Percentiles rank a stretch among this genome's conserved stretches.
phyloP scores from a whole-genome alignment of 2,329 filamentous ascomycete genomes.

The Coniosporium tulheliwenetii region DNA sequence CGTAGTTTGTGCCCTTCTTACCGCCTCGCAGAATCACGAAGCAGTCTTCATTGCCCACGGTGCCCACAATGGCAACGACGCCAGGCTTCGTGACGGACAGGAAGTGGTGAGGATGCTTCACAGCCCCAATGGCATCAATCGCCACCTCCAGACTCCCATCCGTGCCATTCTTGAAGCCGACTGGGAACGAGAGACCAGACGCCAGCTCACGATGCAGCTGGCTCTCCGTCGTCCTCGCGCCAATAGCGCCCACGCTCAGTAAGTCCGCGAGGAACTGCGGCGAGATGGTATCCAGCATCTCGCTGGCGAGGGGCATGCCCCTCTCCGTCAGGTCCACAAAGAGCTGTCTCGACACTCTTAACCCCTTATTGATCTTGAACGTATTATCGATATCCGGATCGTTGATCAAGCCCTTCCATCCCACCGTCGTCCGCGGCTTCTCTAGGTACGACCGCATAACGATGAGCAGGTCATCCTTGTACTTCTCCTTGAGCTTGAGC shows the following conservation, averaged over 20 bases:
- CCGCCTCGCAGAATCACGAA: slow-evolving; percentile 92
- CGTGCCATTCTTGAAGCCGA: slow-evolving; percentile 99
- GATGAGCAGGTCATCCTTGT: slow-evolving; percentile 78
- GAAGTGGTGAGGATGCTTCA: slow-evolving; percentile 88
- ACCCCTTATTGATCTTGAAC: slow-evolving; percentile 97
- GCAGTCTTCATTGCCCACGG: slow-evolving; percentile 88
- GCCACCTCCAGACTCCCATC: slow-evolving; percentile 81
- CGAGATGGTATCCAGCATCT: slow-evolving; percentile 97
- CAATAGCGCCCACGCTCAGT: slow-evolving; percentile 81
- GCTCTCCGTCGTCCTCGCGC: slow-evolving; percentile 90
- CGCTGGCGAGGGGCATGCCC: slow-evolving; percentile 91
- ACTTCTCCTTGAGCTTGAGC: slow-evolving; percentile 68
- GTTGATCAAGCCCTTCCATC: slow-evolving; percentile 98
- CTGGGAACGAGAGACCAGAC: slow-evolving; percentile 86
- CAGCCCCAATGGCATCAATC: slow-evolving; percentile 88
- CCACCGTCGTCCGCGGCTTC: slow-evolving; percentile 94
- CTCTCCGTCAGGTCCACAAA: slow-evolving; percentile 83
- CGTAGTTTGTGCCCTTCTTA: slow-evolving; percentile 87
- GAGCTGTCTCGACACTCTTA: slow-evolving; percentile 72
- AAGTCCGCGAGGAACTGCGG: slow-evolving; percentile 92
- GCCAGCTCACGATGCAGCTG: slow-evolving; percentile 92
- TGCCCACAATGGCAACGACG: slow-evolving; percentile 86
- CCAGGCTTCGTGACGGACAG: slow-evolving; percentile 94
- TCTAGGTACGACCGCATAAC: slow-evolving; percentile 98
- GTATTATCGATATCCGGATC: slow-evolving; percentile 97